Percentiles rank a stretch among this genome's conserved stretches.
phyloP scores from a whole-genome alignment of 2,329 filamentous ascomycete species.

The Phialophora expanda region DNA sequence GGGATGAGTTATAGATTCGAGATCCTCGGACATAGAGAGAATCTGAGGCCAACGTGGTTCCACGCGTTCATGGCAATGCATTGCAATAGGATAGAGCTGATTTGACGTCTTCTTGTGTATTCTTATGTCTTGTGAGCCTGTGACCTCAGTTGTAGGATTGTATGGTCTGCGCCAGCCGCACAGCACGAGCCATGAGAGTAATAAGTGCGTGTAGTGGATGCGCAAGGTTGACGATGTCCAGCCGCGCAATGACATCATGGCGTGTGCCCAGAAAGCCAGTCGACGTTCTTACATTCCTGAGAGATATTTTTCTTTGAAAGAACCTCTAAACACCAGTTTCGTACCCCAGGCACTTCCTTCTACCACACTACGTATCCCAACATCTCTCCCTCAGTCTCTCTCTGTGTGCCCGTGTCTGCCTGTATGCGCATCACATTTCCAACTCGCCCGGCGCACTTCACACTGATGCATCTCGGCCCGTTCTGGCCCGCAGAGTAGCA shows the following conservation, averaged over 20 bases:
- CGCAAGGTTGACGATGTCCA: background rate
- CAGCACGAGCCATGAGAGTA: too few species aligned
- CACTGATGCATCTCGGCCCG: background rate
- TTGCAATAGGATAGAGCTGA: background rate
- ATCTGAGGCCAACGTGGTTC: constrained; percentile 1
- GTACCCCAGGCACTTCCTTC: background rate
- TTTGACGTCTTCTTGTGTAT: background rate
- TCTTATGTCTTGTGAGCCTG: too few species aligned
- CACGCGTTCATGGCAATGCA: background rate
- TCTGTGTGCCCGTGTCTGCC: background rate
- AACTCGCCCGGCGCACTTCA: too few species aligned
- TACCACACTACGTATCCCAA: background rate
- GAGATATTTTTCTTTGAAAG: background rate
- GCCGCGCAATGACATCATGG: too few species aligned
- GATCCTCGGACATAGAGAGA: background rate
- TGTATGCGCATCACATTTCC: too few species aligned
- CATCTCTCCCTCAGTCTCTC: background rate
- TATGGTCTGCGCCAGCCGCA: background rate
- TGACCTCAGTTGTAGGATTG: too few species aligned
- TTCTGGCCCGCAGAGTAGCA: background rate
- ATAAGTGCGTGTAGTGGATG: too few species aligned
- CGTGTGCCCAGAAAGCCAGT: too few species aligned
- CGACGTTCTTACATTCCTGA: background rate
- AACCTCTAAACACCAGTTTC: background rate
- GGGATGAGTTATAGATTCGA: constrained; percentile 53